Conservation (phyloP, 371 early-diverging fungal genomes). For the Mucor saturninus region DNA sequence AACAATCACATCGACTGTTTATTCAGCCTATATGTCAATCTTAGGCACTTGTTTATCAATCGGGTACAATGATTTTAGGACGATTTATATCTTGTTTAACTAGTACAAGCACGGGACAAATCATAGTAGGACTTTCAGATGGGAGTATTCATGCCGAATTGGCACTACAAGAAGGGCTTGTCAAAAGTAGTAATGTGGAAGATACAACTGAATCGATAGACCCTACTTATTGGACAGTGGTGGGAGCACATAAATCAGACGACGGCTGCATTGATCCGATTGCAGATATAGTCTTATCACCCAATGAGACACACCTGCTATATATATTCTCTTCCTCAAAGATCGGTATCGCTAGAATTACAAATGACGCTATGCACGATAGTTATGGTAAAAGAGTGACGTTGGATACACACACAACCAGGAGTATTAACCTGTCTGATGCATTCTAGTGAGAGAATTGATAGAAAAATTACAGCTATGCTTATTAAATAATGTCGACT, state of each 20-base stretch:
- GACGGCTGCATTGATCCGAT: conserved; percentile 31
- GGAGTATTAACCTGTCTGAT: background rate
- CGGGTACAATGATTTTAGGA: conserved; percentile 18
- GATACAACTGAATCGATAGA: conserved; percentile 16
- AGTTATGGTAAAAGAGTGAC: conserved; percentile 3
- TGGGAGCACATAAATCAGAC: conserved; percentile 6
- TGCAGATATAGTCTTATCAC: conserved; percentile 37
- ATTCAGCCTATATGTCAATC: background rate
- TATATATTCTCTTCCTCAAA: conserved; percentile 37
- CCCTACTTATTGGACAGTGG: conserved; percentile 29
- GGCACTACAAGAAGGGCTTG: conserved; percentile 5
- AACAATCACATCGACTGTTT: background rate
- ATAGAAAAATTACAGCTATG: conserved; percentile 27
- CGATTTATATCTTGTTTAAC: conserved; percentile 40
- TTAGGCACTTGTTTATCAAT: conserved; percentile 14
- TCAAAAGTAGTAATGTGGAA: conserved; percentile 4
- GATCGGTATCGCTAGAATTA: conserved; percentile 35
- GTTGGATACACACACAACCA: background rate
- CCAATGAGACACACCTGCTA: conserved; percentile 47
- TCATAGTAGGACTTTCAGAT: conserved; percentile 48
- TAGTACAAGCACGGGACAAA: conserved; percentile 14
- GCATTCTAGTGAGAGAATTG: conserved; percentile 11
- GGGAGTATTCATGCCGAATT: conserved; percentile 45
- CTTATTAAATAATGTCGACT: conserved; percentile 41
- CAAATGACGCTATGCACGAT: conserved; percentile 21